A percentile compares a stretch with the other conserved stretches of the same genome.
Evolutionary conservation across 2,329 filamentous ascomycete genomes (phyloP).

Genomic region (Claviceps quebecensis): DNA sequence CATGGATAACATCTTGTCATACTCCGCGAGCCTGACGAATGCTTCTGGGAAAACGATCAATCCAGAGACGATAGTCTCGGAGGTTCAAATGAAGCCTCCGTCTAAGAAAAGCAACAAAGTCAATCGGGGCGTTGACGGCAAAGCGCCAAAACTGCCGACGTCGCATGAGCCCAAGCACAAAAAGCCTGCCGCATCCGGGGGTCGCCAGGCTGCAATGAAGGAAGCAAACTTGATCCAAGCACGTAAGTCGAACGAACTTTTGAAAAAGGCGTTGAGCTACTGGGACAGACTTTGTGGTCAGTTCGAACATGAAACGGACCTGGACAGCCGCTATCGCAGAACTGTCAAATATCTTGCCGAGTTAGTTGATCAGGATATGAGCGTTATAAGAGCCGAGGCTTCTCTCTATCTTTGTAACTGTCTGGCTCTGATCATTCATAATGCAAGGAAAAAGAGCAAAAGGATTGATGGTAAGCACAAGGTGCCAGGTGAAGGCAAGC

Average conservation of each 20-base stretch:
- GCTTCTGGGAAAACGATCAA: neutral
- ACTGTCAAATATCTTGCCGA: neutral
- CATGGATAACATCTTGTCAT: neutral
- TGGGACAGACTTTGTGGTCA: slow-evolving; percentile 19
- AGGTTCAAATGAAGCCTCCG: neutral
- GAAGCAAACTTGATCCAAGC: slow-evolving; percentile 20
- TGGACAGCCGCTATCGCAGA: slow-evolving; percentile 25
- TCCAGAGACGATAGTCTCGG: neutral
- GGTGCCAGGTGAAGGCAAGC: neutral
- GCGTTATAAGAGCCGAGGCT: slow-evolving; percentile 3
- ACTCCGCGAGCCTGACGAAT: neutral
- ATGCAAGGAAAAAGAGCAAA: neutral
- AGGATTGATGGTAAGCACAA: neutral
- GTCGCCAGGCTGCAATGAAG: slow-evolving; percentile 24
- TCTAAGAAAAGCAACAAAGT: neutral
- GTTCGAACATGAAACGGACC: slow-evolving; percentile 29
- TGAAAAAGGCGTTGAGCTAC: neutral
- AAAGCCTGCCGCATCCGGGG: slow-evolving; percentile 2
- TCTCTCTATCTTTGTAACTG: slow-evolving; percentile 20
- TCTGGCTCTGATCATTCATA: slow-evolving; percentile 9
- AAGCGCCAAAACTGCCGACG: neutral
- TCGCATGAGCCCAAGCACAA: neutral
- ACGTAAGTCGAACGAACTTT: slow-evolving; percentile 14
- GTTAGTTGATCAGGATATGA: neutral
- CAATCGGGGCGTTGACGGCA: neutral